Conservation (phyloP, 1,139 yeast species). For the Magnusiomyces starmeri region DNA sequence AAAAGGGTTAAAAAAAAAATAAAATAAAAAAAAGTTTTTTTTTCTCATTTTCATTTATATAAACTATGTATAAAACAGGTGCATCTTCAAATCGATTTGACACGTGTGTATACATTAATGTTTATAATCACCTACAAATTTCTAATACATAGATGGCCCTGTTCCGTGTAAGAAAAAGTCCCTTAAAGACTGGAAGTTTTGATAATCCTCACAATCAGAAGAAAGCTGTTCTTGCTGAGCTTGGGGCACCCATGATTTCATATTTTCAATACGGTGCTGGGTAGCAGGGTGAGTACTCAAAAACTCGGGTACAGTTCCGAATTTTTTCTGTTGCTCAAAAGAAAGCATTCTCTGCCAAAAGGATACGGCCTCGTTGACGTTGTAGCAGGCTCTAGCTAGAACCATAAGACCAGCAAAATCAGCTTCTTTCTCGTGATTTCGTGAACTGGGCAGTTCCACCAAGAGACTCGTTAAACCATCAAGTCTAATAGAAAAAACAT, state of each 20-base stretch:
- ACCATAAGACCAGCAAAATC: conserved; percentile 89
- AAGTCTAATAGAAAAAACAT: conserved; percentile 32
- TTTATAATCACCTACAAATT: not conserved
- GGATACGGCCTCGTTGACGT: conserved; percentile 62
- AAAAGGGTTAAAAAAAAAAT: too few relatives aligned
- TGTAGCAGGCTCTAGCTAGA: conserved; percentile 83
- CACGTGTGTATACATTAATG: too few relatives aligned
- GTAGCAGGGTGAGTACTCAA: conserved; percentile 91
- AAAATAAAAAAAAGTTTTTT: too few relatives aligned
- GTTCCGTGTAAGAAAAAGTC: conserved; percentile 1
- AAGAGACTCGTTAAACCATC: conserved; percentile 53
- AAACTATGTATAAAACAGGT: too few relatives aligned
- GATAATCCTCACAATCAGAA: conserved; percentile 20
- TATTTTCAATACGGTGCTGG: conserved; percentile 57
- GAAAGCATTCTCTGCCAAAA: conserved; percentile 80
- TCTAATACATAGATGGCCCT: not conserved
- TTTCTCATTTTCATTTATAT: too few relatives aligned
- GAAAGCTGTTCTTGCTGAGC: conserved; percentile 38
- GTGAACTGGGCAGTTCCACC: conserved; percentile 72
- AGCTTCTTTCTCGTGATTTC: conserved; percentile 94
- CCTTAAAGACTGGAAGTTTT: conserved; percentile 6
- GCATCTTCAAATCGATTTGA: too few relatives aligned
- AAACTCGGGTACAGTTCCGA: conserved; percentile 43
- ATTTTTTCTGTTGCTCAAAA: conserved; percentile 39
- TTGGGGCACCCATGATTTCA: conserved; percentile 64